Percentiles rank a stretch among this genome's conserved stretches.
Evolutionary conservation across 805 yeast species (phyloP).

Genomic region (Wilhelminamyces savonicus): DNA sequence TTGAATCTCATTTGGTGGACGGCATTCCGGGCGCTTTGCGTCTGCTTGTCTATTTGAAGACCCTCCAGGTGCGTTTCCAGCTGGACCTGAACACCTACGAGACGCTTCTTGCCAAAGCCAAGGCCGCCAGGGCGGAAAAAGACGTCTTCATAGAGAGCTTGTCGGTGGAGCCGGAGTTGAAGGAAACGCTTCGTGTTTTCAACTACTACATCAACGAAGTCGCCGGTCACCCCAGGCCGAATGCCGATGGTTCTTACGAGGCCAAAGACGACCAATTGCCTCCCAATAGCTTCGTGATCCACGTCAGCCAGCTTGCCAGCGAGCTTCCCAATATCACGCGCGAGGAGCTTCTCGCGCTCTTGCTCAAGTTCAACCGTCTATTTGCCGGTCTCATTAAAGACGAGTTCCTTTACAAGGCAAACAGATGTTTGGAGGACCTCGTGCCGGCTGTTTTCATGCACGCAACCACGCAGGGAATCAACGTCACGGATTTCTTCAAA

Average conservation of each 20-base stretch:
- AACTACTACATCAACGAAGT: slow-evolving; percentile 24
- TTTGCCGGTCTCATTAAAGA: slow-evolving; percentile 19
- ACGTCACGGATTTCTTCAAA: slow-evolving; percentile 15
- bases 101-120: slow-evolving; percentile 22
- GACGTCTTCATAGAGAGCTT: slow-evolving; percentile 11
- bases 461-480: slow-evolving; percentile 31
- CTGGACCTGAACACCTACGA: slow-evolving; percentile 25
- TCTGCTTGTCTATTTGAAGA: slow-evolving; percentile 25
- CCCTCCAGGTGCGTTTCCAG: slow-evolving; percentile 22
- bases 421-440: slow-evolving; percentile 31
- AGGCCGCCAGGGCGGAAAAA: slow-evolving; percentile 4
- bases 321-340: slow-evolving; percentile 12
- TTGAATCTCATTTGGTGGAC: slow-evolving; percentile 14
- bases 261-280: no score
- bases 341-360: slow-evolving; percentile 25
- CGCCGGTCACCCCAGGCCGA: background rate
- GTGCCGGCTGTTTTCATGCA: slow-evolving; percentile 21
- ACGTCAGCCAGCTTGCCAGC: slow-evolving; percentile 12
- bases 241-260: no score
- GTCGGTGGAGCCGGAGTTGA: slow-evolving; percentile 9
- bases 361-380: slow-evolving; percentile 27
- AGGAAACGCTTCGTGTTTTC: slow-evolving; percentile 24
- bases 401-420: slow-evolving; percentile 30
- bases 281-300: slow-evolving; percentile 16
- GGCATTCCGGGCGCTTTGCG: slow-evolving; percentile 29